Base-by-base conservation (phyloP, 1,284 basidiomycete genomes). In the Ganoderma boninense region DNA sequence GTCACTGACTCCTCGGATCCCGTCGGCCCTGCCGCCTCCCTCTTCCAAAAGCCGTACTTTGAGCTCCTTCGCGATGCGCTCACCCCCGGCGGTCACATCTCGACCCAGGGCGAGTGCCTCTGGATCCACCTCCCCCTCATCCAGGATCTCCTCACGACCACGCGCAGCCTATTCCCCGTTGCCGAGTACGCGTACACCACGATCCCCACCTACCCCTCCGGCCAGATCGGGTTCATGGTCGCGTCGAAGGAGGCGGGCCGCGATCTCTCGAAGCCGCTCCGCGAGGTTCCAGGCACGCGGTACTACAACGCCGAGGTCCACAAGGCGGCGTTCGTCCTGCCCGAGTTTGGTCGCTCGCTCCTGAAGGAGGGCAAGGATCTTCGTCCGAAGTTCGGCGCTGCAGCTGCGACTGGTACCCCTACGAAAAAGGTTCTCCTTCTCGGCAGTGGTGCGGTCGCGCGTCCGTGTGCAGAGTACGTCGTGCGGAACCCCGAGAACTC, bases 1-100 rank as follows among this genome's bases (percentile, higher is more conserved):
- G 95, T 99, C 86, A 99, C 96, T 75, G 97, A 99, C 83, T 99
- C 97, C 49, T 99, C 97, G 32, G 98, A 99, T 83, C 97, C 98
- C 62, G 97, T 98, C 71, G 97, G 98, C 54, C 97, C 97, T 60
- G 97, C 97, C 65, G 93, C 93, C 70, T 91, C 95, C 38, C 92
- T 99, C 75, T 99, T 99, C 89, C 90, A 99, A 85, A 95, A 97
- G 82, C 95, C 97, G 1, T 99, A 98, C 90, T 99, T 99, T 86
- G 90, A 96, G 80, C 91, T 99, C 63, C 90, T 99, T 72, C 90
- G 96, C 80, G 92, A 95, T 76, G 95, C 97, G 0, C 90, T 99
- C 75, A 87, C 92, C 65, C 93, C 94, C 3, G 97, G 96, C 63
- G 97, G 97, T 40, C 92, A 96, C 82, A 97, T 99, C 81, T 96